Evolutionary conservation across 78 protist species (phyloP).

Genomic region (Chrysochromulina tobinii): DNA sequence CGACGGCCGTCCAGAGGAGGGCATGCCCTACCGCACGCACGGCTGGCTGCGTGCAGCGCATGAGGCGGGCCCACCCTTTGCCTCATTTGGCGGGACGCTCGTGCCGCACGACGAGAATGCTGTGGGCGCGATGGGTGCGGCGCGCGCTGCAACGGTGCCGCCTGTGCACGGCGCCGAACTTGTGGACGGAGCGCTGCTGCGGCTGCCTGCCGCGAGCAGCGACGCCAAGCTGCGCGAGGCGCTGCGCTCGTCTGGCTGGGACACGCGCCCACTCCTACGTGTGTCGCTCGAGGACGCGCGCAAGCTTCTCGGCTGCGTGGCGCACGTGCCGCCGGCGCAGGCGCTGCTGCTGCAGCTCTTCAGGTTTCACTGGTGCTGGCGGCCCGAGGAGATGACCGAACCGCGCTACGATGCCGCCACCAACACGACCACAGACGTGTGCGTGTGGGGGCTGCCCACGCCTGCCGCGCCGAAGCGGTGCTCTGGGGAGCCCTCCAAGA

Average conservation of each 20-base stretch:
- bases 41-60: neutral
- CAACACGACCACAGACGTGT: neutral
- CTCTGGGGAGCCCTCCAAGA: too few species aligned
- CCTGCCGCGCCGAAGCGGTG: too few species aligned
- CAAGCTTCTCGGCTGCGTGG: neutral
- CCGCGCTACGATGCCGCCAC: neutral
- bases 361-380: neutral
- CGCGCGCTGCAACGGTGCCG: too few species aligned
- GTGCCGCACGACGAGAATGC: too few species aligned
- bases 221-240: neutral
- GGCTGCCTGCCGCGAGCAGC: neutral
- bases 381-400: conserved; percentile 18
- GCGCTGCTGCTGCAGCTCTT: neutral
- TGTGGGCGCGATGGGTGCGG: too few species aligned
- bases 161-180: neutral
- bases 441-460: neutral
- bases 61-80: too few species aligned
- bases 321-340: neutral
- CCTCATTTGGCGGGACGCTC: neutral
- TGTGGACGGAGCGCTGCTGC: neutral
- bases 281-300: neutral
- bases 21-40: neutral
- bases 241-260: neutral
- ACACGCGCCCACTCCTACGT: neutral
- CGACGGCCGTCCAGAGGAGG: neutral